These are phyloP conservation scores for Heliosperma pusillum DNA, from an alignment of 148 eudicot genomes.

Conservation along the genomic window DNA sequence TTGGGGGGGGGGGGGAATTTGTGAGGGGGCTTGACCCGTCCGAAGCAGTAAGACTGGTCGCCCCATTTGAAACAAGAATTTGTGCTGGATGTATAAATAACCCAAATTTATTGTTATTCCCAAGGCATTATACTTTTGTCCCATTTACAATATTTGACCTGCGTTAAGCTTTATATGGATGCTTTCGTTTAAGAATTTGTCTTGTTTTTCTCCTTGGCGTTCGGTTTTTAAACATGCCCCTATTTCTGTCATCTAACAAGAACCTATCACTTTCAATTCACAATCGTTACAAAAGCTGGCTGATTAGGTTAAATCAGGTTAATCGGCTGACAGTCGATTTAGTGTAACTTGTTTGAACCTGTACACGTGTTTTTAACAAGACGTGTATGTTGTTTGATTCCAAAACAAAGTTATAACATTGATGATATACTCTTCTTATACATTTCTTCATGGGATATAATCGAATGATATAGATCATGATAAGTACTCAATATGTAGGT, in stretches of 20 bases:
- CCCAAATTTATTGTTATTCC: too few species aligned
- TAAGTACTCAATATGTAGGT: conserved; percentile 41
- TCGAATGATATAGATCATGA: neutral
- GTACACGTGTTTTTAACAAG: neutral
- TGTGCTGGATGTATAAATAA: too few species aligned
- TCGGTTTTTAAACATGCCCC: neutral
- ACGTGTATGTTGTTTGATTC: neutral
- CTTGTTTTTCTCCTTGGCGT: neutral
- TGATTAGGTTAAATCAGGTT: neutral
- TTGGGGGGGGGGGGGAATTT: too few species aligned
- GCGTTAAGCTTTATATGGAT: too few species aligned
- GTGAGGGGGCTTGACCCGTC: too few species aligned
- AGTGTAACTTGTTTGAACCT: neutral
- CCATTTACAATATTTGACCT: too few species aligned
- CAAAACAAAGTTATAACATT: neutral
- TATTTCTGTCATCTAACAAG: neutral
- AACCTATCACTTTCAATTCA: neutral
- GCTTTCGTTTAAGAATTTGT: too few species aligned
- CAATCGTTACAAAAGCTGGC: neutral
- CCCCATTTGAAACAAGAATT: too few species aligned
- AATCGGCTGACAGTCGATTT: neutral
- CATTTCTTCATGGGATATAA: neutral
- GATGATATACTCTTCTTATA: neutral
- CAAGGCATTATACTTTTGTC: too few species aligned
- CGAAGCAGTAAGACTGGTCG: too few species aligned